Base-by-base conservation (phyloP, 805 yeast species). In the Kregervanrija delftensis region DNA sequence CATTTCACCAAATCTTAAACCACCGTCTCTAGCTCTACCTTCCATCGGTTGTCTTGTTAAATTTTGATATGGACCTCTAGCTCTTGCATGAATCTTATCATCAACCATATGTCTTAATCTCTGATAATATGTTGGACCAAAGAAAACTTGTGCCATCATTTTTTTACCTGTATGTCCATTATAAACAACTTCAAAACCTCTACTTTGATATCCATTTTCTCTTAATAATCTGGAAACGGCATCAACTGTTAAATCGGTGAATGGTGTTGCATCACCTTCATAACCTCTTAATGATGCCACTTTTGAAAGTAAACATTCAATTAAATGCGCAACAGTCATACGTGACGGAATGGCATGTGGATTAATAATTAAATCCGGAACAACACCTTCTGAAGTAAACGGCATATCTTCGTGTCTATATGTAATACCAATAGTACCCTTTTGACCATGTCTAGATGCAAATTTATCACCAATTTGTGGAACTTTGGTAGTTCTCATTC, bases 311-410 rank as follows among this genome's bases (percentile, higher is more conserved):
- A 93, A 73, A 84, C 99, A 93, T 74, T 93, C 99, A 68, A 93
- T 91, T 74, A 93, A 83, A 74, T 93, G 98, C 41, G 99, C 99
- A 49, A 93, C 99, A 35, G 99, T 93, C 99, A 93, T 93, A 78
- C 99, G 97, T 47, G 99, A 93, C 56, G 99, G 99, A 77, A 93
- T 93, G 63, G 98, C 99, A 69, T 93, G 99, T 2, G 99, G 99
- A 66, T 93, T 93, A 64, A 93, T 93, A 59, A 93, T 88, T 62
- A 93, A 74, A 70, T 93, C 99, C 8, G 99, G 99, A 34, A 91
- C 97, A 63, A 91, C 68, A 66, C 99, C 99, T 65, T 91, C 95
- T 3, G 87, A 75, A 8, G 95, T 83, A 65, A 93, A 93, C 30
- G 99, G 99, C 98, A 93, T 91, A 65, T 93, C 99, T 67, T 93